These are phyloP conservation scores for Porcisia deanei DNA, from an alignment of 208 protist species.

Conservation along the genomic window DNA sequence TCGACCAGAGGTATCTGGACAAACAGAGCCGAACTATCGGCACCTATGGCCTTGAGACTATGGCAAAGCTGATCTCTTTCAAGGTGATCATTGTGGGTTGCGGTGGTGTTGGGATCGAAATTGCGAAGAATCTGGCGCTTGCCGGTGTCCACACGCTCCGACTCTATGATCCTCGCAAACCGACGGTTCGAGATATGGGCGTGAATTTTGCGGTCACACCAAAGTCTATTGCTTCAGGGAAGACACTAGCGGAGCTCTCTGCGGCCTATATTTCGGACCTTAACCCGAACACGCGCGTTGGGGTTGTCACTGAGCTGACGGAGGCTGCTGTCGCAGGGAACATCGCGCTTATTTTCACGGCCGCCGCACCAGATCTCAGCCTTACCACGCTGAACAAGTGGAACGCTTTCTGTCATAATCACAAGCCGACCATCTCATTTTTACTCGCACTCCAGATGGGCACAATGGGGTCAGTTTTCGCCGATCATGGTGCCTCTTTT, in stretches of 20 bases:
- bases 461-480: slow-evolving; percentile 77
- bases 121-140: slow-evolving; percentile 92
- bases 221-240: slow-evolving; percentile 42
- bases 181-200: slow-evolving; percentile 71
- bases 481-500: slow-evolving; percentile 76
- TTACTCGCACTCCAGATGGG: slow-evolving; percentile 75
- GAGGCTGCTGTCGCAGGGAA: slow-evolving; percentile 53
- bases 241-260: slow-evolving; percentile 67
- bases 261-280: slow-evolving; percentile 76
- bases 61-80: slow-evolving; percentile 88
- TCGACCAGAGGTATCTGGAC: slow-evolving; percentile 87
- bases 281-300: slow-evolving; percentile 88
- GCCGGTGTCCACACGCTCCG: slow-evolving; percentile 86
- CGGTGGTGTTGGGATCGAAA: slow-evolving; percentile 89
- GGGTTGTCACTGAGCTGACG: slow-evolving; percentile 51
- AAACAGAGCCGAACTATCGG: slow-evolving; percentile 93
- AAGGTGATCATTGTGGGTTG: slow-evolving; percentile 93
- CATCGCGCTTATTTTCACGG: slow-evolving; percentile 74
- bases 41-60: slow-evolving; percentile 92
- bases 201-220: slow-evolving; percentile 91
- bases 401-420: slow-evolving; percentile 76
- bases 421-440: slow-evolving; percentile 71
- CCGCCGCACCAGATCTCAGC: slow-evolving; percentile 69
- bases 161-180: slow-evolving; percentile 70
- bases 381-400: slow-evolving; percentile 66